A percentile compares a stretch with the other conserved stretches of the same genome.
Conservation (phyloP, 2,329 filamentous ascomycete species). For the Cryphonectria parasitica region DNA sequence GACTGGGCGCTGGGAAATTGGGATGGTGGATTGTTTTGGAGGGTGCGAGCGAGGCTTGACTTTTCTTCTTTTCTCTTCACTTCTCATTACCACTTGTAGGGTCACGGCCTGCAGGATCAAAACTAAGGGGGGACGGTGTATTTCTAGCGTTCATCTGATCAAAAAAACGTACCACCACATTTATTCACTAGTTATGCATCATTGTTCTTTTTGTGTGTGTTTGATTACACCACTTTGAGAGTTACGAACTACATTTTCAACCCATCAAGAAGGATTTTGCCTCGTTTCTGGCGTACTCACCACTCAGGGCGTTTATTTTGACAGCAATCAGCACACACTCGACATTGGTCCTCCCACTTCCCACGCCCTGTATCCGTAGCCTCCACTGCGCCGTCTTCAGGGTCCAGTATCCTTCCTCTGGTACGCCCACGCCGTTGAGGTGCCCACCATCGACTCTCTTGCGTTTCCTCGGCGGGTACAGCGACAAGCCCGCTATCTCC, state of each 20-base stretch:
- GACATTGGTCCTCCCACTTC: slow-evolving; percentile 55
- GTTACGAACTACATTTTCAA: slow-evolving; percentile 4
- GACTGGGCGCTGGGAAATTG: not conserved
- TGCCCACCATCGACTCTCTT: slow-evolving; percentile 48
- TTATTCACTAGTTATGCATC: not conserved
- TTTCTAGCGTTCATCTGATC: not conserved
- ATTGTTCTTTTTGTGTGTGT: not conserved
- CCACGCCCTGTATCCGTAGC: slow-evolving; percentile 62
- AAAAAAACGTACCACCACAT: not conserved
- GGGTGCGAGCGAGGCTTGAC: slow-evolving; percentile 1
- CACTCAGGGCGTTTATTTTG: slow-evolving; percentile 73
- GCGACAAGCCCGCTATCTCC: slow-evolving; percentile 35
- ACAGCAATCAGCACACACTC: slow-evolving; percentile 77
- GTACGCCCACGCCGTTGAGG: slow-evolving; percentile 27
- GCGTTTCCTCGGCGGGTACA: slow-evolving; percentile 48
- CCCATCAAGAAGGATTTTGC: slow-evolving; percentile 63
- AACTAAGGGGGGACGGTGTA: not conserved
- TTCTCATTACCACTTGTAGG: not conserved
- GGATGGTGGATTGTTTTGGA: slow-evolving; percentile 7
- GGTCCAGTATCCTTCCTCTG: slow-evolving; percentile 57
- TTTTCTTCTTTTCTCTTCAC: not conserved
- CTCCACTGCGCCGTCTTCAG: slow-evolving; percentile 74
- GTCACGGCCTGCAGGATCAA: slow-evolving; percentile 13
- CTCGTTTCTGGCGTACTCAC: slow-evolving; percentile 68
- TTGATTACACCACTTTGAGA: not conserved